phyloP scores from a whole-genome alignment of 345 rosid species.

The Cardamine occulta region DNA sequence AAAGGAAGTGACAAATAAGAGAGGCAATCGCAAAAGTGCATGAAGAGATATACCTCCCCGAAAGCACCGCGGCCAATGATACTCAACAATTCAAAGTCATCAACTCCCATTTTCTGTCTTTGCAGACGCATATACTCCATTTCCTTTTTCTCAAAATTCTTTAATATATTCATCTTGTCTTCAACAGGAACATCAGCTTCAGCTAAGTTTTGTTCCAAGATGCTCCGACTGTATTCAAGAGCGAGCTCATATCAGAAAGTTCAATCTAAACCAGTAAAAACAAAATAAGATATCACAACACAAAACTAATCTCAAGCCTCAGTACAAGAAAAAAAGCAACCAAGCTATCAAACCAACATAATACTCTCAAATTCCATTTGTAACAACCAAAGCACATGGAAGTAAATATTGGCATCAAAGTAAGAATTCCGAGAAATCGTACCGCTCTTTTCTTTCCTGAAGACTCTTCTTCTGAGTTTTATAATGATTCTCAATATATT shows the following conservation, averaged over 20 bases:
- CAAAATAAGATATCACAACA: background rate
- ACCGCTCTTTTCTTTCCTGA: slow-evolving; percentile 58
- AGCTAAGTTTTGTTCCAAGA: slow-evolving; percentile 52
- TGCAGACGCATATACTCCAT: slow-evolving; percentile 55
- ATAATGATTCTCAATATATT: slow-evolving; percentile 54
- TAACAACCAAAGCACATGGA: background rate
- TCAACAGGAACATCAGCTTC: slow-evolving; percentile 55
- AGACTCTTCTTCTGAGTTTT: slow-evolving; percentile 52
- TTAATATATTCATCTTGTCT: slow-evolving; percentile 49
- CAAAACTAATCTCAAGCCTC: slow-evolving; percentile 1
- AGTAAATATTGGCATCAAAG: background rate
- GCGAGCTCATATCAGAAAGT: slow-evolving; percentile 19
- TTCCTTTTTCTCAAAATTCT: slow-evolving; percentile 52
- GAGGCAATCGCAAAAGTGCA: background rate
- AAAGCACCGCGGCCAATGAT: slow-evolving; percentile 62
- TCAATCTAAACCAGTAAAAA: slow-evolving; percentile 22
- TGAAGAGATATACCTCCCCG: slow-evolving; percentile 49
- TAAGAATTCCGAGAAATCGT: background rate
- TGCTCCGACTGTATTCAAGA: slow-evolving; percentile 47
- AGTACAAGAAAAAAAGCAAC: slow-evolving; percentile 13
- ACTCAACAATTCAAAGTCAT: slow-evolving; percentile 54
- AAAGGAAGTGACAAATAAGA: slow-evolving; percentile 4
- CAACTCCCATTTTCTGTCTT: slow-evolving; percentile 55
- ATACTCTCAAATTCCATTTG: slow-evolving; percentile 8
- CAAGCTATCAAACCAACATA: background rate